Conservation (phyloP, 2,329 filamentous ascomycete species). For the Colletotrichum plurivorum region DNA sequence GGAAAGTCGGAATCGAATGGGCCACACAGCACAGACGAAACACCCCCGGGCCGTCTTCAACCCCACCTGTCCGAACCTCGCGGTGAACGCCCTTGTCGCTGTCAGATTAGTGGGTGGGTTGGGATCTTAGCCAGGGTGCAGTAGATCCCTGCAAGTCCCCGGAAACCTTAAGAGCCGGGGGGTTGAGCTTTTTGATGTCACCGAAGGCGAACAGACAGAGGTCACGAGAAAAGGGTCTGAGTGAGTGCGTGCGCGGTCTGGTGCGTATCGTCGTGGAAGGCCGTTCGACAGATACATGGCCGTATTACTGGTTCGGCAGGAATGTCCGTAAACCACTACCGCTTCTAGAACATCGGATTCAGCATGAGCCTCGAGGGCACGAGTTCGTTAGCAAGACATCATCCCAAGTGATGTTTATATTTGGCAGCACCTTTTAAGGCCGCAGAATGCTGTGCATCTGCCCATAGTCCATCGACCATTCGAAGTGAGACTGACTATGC, state of each 20-base stretch:
- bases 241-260: background rate
- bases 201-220: background rate
- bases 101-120: conserved; percentile 21
- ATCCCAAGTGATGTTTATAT: conserved; percentile 21
- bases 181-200: conserved; percentile 25
- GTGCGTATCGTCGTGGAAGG: background rate
- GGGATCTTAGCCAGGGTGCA: conserved; percentile 15
- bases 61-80: conserved; percentile 16
- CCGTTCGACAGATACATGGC: background rate
- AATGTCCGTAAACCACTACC: background rate
- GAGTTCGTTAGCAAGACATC: background rate
- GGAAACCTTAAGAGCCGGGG: conserved; percentile 32
- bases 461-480: conserved; percentile 6
- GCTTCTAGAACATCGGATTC: conserved; percentile 27
- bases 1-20: conserved; percentile 11
- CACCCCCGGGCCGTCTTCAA: conserved; percentile 12
- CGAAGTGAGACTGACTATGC: conserved; percentile 18
- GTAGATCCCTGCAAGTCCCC: conserved; percentile 30
- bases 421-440: background rate
- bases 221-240: background rate
- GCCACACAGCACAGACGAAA: conserved; percentile 6
- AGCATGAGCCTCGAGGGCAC: background rate
- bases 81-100: conserved; percentile 12
- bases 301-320: too few relatives aligned
- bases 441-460: conserved; percentile 1